These are phyloP conservation scores for Zymoseptoria brevis DNA, from an alignment of 2,329 filamentous ascomycete species.

Conservation along the genomic window DNA sequence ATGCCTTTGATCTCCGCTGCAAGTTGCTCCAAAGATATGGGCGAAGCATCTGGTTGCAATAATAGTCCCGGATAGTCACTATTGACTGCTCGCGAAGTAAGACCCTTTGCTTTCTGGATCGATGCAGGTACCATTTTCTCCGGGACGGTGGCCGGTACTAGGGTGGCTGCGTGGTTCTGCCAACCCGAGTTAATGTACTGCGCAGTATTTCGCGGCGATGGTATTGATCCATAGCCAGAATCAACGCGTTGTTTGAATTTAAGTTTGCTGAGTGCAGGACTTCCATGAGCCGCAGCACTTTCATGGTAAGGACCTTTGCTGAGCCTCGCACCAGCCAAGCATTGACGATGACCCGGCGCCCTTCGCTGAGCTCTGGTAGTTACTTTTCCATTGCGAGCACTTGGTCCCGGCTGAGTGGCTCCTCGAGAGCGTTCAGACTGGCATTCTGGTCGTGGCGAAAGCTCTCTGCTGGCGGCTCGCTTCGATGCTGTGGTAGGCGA, in stretches of 20 bases:
- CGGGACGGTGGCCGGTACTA: background rate
- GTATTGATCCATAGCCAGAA: constrained; percentile 9
- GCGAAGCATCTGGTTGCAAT: constrained; percentile 20
- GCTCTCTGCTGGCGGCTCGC: constrained; percentile 7
- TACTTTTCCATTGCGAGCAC: background rate
- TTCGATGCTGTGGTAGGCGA: constrained; percentile 1
- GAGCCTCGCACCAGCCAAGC: background rate
- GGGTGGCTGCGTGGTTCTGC: background rate
- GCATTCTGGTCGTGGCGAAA: constrained; percentile 1
- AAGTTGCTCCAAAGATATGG: constrained; percentile 68
- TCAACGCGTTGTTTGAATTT: constrained; percentile 3
- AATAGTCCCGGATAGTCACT: constrained; percentile 13
- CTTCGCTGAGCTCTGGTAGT: background rate
- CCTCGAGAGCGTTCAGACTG: constrained; percentile 2
- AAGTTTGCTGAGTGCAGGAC: constrained; percentile 5
- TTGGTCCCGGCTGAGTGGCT: background rate
- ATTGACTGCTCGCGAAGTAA: constrained; percentile 1
- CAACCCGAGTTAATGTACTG: background rate
- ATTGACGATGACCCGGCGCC: background rate
- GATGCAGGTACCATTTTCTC: background rate
- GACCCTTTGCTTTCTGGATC: background rate
- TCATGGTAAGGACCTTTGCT: background rate
- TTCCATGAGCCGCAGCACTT: background rate
- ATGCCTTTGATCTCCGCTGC: constrained; percentile 76
- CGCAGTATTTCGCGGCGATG: constrained; percentile 2